Percentiles rank a stretch among this genome's conserved stretches.
Conservation (phyloP, 805 yeast species). For the Wickerhamiella occidentalis region DNA sequence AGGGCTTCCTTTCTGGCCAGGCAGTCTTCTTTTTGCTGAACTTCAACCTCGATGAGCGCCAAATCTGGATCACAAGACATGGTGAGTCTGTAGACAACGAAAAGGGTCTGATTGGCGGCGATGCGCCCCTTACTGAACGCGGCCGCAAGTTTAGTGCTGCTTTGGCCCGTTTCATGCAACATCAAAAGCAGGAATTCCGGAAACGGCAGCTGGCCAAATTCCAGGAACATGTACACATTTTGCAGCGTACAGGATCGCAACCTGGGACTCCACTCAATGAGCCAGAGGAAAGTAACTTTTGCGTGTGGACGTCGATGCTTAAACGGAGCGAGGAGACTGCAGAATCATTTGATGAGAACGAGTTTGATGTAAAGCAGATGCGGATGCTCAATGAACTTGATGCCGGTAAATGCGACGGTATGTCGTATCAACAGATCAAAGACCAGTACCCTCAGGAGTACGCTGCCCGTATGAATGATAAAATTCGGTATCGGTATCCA, state of each 20-base stretch:
- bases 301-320: slow-evolving; percentile 90
- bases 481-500: slow-evolving; percentile 80
- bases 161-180: slow-evolving; percentile 58
- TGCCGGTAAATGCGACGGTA: slow-evolving; percentile 84
- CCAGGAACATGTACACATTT: slow-evolving; percentile 35
- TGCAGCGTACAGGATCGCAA: slow-evolving; percentile 26
- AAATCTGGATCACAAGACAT: slow-evolving; percentile 89
- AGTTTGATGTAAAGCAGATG: slow-evolving; percentile 73
- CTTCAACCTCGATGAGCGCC: slow-evolving; percentile 78
- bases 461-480: slow-evolving; percentile 59
- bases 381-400: slow-evolving; percentile 88
- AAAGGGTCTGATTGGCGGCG: slow-evolving; percentile 82
- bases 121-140: slow-evolving; percentile 64
- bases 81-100: slow-evolving; percentile 87
- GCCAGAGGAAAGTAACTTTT: slow-evolving; percentile 61
- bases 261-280: slow-evolving; percentile 28
- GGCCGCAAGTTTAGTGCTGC: slow-evolving; percentile 68
- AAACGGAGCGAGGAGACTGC: slow-evolving; percentile 70
- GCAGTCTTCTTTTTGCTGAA: slow-evolving; percentile 80
- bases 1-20: slow-evolving; percentile 82
- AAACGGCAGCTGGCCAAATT: slow-evolving; percentile 45
- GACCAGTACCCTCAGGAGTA: slow-evolving; percentile 63
- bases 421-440: slow-evolving; percentile 84
- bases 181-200: slow-evolving; percentile 59
- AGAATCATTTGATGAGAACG: slow-evolving; percentile 56